Evolutionary conservation across 2,329 filamentous ascomycete species (phyloP).

Genomic region (Talaromyces sp.): DNA sequence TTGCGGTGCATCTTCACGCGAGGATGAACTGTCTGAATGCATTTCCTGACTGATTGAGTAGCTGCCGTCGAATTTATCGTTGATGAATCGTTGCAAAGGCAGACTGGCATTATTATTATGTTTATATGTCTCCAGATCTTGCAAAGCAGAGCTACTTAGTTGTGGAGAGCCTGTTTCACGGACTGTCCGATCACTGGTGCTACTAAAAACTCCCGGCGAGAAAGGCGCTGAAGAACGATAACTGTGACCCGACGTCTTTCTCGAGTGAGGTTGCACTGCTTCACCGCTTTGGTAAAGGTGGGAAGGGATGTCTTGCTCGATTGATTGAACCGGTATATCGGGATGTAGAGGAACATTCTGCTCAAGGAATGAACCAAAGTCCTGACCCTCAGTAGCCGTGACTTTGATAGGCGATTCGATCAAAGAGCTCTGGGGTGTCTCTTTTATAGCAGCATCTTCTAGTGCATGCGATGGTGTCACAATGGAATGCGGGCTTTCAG

Average conservation of each 20-base stretch:
- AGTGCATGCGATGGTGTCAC: background rate
- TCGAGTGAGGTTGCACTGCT: background rate
- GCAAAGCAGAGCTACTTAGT: slow-evolving; percentile 26
- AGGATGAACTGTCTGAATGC: slow-evolving; percentile 2
- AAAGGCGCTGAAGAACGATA: slow-evolving; percentile 23
- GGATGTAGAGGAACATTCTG: background rate
- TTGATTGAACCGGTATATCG: slow-evolving; percentile 16
- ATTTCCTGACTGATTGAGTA: slow-evolving; percentile 20
- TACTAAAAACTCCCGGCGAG: slow-evolving; percentile 21
- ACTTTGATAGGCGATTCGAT: background rate
- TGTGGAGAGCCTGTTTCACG: slow-evolving; percentile 32
- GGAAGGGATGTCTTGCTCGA: background rate
- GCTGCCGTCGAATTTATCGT: slow-evolving; percentile 33
- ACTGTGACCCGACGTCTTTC: slow-evolving; percentile 21
- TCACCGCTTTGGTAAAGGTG: background rate
- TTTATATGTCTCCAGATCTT: slow-evolving; percentile 24
- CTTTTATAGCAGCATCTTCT: slow-evolving; percentile 6
- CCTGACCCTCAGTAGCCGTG: background rate
- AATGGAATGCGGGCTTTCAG: background rate
- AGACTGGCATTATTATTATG: slow-evolving; percentile 35
- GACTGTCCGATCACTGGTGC: slow-evolving; percentile 27
- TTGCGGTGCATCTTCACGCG: background rate
- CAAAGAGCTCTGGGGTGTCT: background rate
- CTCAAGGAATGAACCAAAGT: background rate
- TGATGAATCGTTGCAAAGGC: slow-evolving; percentile 40